Evolutionary conservation across 177 flowering plant genomes (phyloP).

Genomic region (Vitis hybrid): DNA sequence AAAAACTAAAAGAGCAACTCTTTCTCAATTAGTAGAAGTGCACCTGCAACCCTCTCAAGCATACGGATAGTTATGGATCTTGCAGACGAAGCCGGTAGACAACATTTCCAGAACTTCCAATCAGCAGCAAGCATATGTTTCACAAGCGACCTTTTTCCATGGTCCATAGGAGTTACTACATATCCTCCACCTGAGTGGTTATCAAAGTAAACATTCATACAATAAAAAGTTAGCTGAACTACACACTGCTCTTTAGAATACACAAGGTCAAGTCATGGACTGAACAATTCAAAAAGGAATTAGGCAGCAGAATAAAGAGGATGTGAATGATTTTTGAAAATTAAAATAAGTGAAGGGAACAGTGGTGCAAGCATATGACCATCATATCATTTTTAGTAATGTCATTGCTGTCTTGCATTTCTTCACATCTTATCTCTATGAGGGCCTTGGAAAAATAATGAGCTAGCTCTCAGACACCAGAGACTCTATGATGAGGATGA

Average conservation of each 20-base stretch:
- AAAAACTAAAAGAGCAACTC: not conserved
- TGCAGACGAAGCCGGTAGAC: constrained; percentile 48
- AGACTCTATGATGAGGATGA: no score
- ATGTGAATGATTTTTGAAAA: not conserved
- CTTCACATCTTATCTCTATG: no score
- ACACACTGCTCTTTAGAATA: not conserved
- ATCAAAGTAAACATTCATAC: not conserved
- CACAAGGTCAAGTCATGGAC: not conserved
- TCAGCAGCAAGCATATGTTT: constrained; percentile 96
- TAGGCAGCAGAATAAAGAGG: not conserved
- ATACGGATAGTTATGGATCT: constrained; percentile 71
- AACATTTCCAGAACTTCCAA: constrained; percentile 87
- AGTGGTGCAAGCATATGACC: no score
- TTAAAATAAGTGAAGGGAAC: no score
- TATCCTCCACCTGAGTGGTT: constrained; percentile 61
- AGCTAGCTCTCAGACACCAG: no score
- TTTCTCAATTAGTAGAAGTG: not conserved
- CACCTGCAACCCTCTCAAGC: constrained; percentile 88
- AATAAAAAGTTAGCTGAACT: not conserved
- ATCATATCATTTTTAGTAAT: no score
- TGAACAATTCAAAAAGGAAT: not conserved
- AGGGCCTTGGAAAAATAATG: no score
- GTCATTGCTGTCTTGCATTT: no score
- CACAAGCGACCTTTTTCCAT: constrained; percentile 69
- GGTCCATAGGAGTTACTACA: constrained; percentile 48